Percentiles rank a stretch among this genome's conserved stretches.
Conservation (phyloP, 1,139 yeast species). For the Pneumocystis sp. region DNA sequence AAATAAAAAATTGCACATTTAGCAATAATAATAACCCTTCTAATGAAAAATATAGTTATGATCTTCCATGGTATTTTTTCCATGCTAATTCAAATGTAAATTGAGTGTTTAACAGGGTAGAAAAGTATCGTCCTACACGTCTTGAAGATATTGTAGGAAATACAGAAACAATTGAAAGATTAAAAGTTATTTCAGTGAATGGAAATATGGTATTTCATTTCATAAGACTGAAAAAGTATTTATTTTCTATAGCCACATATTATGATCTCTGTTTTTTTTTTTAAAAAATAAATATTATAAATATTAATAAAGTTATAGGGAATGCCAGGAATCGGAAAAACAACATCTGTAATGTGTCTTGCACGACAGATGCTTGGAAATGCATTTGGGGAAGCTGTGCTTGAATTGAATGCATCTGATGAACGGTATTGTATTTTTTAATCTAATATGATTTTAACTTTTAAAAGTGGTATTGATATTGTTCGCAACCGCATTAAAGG, state of each 20-base stretch:
- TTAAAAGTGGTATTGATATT: slow-evolving; percentile 50
- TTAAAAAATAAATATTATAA: not conserved
- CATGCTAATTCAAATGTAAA: not conserved
- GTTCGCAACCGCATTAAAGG: slow-evolving; percentile 86
- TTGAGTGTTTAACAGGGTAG: slow-evolving; percentile 47
- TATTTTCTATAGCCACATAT: not conserved
- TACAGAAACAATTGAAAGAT: slow-evolving; percentile 71
- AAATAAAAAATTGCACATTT: not conserved
- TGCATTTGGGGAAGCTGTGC: slow-evolving; percentile 61
- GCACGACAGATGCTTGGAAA: slow-evolving; percentile 74
- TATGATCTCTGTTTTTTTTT: not conserved
- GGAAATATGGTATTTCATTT: slow-evolving; percentile 97
- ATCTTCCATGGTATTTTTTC: not conserved
- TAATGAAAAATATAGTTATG: not conserved
- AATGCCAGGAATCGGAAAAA: slow-evolving; percentile 92
- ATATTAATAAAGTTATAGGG: slow-evolving; percentile 21
- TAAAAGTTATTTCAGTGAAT: slow-evolving; percentile 70
- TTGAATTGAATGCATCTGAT: slow-evolving; percentile 90
- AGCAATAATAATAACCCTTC: not conserved
- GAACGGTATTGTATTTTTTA: slow-evolving; percentile 43
- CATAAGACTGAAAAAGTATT: slow-evolving; percentile 24
- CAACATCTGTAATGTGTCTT: slow-evolving; percentile 82
- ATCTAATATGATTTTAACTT: not conserved
- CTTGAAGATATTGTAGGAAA: slow-evolving; percentile 86
- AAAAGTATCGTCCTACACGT: slow-evolving; percentile 72